phyloP scores from a whole-genome alignment of 306 rosid species.

The Gillenia trifoliata region DNA sequence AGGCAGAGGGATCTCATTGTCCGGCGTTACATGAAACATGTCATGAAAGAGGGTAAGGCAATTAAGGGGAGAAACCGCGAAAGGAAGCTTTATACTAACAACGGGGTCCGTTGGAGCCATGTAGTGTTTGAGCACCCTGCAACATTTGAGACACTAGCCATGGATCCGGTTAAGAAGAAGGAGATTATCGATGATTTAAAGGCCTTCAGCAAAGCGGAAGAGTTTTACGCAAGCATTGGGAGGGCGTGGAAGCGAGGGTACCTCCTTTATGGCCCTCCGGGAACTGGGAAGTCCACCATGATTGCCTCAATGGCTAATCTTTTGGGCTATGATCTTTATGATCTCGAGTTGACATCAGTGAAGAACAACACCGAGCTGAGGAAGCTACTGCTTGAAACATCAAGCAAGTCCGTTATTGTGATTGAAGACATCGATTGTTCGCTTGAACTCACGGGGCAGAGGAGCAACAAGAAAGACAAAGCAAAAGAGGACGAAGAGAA shows the following conservation, averaged over 20 bases:
- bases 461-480: constrained; percentile 31
- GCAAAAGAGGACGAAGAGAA: too few species aligned
- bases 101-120: constrained; percentile 56
- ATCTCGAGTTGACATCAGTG: constrained; percentile 60
- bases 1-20: constrained; percentile 44
- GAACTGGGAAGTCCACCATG: constrained; percentile 82
- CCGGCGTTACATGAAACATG: constrained; percentile 41
- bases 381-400: constrained; percentile 54
- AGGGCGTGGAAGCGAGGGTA: constrained; percentile 88
- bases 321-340: constrained; percentile 67
- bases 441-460: constrained; percentile 49
- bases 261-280: constrained; percentile 72
- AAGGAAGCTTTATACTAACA: constrained; percentile 70
- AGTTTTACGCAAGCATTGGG: constrained; percentile 54
- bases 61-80: constrained; percentile 53
- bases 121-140: constrained; percentile 76
- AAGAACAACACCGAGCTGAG: constrained; percentile 64
- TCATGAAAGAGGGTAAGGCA: constrained; percentile 56
- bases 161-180: constrained; percentile 50
- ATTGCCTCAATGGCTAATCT: constrained; percentile 78
- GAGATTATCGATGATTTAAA: constrained; percentile 53
- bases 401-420: constrained; percentile 62
- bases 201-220: constrained; percentile 54
- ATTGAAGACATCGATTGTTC: constrained; percentile 82
- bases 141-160: constrained; percentile 55